Evolutionary conservation across 1,284 basidiomycete genomes (phyloP).

Genomic region (Tremellales sp.): DNA sequence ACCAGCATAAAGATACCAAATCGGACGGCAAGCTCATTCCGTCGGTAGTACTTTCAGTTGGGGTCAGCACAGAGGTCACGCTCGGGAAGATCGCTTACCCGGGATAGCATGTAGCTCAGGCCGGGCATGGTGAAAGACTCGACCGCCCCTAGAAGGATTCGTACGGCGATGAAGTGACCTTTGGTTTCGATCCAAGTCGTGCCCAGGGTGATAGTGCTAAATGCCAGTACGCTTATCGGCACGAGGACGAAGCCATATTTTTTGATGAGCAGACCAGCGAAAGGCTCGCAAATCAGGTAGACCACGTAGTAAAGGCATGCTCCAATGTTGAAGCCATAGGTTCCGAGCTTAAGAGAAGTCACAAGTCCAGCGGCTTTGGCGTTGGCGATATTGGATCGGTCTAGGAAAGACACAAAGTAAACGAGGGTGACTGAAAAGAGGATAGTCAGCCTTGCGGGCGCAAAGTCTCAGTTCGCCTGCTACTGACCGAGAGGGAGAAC

Average conservation of each 20-base stretch:
- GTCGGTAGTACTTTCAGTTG: slow-evolving; percentile 19
- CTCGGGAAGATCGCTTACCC: slow-evolving; percentile 10
- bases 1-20: slow-evolving; percentile 25
- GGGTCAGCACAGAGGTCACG: neutral
- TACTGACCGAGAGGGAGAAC: slow-evolving; percentile 15
- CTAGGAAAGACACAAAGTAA: slow-evolving; percentile 68
- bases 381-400: slow-evolving; percentile 70
- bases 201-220: slow-evolving; percentile 27
- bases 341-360: slow-evolving; percentile 16
- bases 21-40: slow-evolving; percentile 20
- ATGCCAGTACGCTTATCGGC: slow-evolving; percentile 14
- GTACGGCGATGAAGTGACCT: slow-evolving; percentile 21
- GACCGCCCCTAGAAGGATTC: slow-evolving; percentile 24
- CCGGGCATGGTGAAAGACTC: slow-evolving; percentile 36
- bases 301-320: slow-evolving; percentile 19
- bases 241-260: slow-evolving; percentile 25
- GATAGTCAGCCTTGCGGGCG: too few species aligned
- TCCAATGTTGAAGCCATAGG: slow-evolving; percentile 22
- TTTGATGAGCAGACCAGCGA: slow-evolving; percentile 19
- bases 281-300: slow-evolving; percentile 25
- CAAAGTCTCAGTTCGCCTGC: too few species aligned
- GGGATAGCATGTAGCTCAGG: slow-evolving; percentile 30
- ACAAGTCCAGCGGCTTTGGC: neutral
- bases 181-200: slow-evolving; percentile 28
- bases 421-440: slow-evolving; percentile 57